phyloP scores from a whole-genome alignment of 2,329 filamentous ascomycete genomes.

The Fusarium sp. region DNA sequence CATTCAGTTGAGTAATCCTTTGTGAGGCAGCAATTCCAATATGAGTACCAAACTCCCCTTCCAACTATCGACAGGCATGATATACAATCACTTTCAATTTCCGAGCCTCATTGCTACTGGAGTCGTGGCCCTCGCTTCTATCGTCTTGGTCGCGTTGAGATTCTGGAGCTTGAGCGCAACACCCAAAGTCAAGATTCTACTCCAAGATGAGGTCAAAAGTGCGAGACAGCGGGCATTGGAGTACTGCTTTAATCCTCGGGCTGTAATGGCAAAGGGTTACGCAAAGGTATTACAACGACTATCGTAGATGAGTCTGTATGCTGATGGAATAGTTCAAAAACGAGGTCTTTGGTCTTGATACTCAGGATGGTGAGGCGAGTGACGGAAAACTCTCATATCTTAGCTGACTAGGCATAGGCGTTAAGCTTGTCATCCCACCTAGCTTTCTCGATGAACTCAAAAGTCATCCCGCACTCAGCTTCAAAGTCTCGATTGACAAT shows the following conservation, averaged over 20 bases:
- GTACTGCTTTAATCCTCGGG: slow-evolving; percentile 13
- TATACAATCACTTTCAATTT: too few species aligned
- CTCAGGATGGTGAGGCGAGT: background rate
- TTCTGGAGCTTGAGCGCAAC: accelerated
- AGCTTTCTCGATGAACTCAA: background rate
- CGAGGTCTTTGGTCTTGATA: slow-evolving; percentile 12
- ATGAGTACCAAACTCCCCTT: background rate
- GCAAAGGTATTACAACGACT: background rate
- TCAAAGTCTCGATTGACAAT: slow-evolving; percentile 17
- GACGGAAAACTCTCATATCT: background rate
- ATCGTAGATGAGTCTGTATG: too few species aligned
- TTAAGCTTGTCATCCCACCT: background rate
- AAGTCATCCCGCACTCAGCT: slow-evolving; percentile 12
- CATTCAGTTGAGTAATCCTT: accelerated
- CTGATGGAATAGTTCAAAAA: slow-evolving; percentile 11
- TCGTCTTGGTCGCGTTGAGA: background rate
- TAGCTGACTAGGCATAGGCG: background rate
- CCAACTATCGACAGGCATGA: too few species aligned
- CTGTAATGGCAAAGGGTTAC: slow-evolving; percentile 6
- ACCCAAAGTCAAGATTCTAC: background rate
- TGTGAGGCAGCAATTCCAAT: background rate
- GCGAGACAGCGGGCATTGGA: slow-evolving; percentile 5
- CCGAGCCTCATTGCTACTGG: accelerated
- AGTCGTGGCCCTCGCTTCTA: accelerated
- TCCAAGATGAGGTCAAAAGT: slow-evolving; percentile 6